Conservation (phyloP, 2,329 filamentous ascomycete genomes). For the Exophiala xenobiotica region DNA sequence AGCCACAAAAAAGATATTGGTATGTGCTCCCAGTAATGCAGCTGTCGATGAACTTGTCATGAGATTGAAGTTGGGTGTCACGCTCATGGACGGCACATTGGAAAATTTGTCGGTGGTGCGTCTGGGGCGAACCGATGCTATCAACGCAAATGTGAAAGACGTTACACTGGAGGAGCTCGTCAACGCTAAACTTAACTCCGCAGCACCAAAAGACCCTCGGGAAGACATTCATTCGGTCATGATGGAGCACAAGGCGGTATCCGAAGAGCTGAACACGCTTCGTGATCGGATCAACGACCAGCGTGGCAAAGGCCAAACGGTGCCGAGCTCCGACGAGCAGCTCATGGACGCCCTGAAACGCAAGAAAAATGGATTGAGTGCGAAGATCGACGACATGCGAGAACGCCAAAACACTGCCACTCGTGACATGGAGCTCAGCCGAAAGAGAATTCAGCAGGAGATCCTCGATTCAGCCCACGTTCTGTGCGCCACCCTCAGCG, state of each 20-base stretch:
- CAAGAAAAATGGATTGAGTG: conserved; percentile 72
- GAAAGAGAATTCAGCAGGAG: conserved; percentile 81
- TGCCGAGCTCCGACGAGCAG: conserved; percentile 60
- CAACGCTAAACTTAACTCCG: conserved; percentile 62
- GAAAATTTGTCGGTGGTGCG: conserved; percentile 85
- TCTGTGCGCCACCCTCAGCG: conserved; percentile 90
- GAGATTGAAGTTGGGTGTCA: conserved; percentile 83
- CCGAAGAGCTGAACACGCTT: conserved; percentile 67
- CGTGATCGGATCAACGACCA: conserved; percentile 69
- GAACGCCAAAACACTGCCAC: conserved; percentile 78
- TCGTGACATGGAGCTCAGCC: conserved; percentile 81
- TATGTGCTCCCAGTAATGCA: conserved; percentile 98
- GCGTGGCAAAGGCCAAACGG: conserved; percentile 50
- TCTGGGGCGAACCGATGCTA: conserved; percentile 84
- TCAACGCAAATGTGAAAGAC: conserved; percentile 83
- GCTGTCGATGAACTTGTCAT: conserved; percentile 95
- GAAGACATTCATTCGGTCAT: conserved; percentile 67
- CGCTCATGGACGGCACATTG: conserved; percentile 67
- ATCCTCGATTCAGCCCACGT: conserved; percentile 89
- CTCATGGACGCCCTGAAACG: conserved; percentile 77
- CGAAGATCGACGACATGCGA: conserved; percentile 81
- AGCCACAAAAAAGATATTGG: conserved; percentile 76
- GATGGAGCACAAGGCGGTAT: conserved; percentile 60
- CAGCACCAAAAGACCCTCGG: conserved; percentile 43
- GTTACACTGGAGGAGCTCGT: conserved; percentile 94